Percentiles rank a stretch among this genome's conserved stretches.
Evolutionary conservation across 139 green algal species (phyloP).

Genomic region (Chlamydomonas sp.): DNA sequence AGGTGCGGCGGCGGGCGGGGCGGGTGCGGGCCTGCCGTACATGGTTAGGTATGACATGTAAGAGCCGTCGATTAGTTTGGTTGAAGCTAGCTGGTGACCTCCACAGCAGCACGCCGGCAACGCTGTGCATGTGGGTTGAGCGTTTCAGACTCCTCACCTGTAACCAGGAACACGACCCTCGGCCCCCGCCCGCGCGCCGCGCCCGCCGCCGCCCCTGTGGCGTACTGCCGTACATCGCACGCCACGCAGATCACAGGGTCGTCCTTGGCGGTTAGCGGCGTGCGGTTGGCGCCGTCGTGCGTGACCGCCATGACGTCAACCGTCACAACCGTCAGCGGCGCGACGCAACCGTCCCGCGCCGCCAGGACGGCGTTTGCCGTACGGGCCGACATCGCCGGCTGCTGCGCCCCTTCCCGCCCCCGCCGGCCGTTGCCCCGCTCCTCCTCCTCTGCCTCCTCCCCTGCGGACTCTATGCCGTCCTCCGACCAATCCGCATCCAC

Average conservation of each 20-base stretch:
- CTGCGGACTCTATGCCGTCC: neutral
- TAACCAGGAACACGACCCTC: neutral
- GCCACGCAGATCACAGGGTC: conserved; percentile 75
- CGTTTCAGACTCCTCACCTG: neutral
- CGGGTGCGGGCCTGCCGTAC: neutral
- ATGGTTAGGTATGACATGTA: neutral
- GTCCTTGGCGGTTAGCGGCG: conserved; percentile 15
- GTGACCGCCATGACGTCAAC: conserved; percentile 70
- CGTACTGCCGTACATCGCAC: conserved; percentile 48
- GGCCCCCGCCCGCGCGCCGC: neutral
- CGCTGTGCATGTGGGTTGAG: neutral
- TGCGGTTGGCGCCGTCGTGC: conserved; percentile 49
- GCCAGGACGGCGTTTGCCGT: neutral
- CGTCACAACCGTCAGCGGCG: conserved; percentile 58
- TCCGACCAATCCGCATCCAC: no score
- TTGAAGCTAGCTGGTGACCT: no score
- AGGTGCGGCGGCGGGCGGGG: neutral
- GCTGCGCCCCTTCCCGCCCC: neutral
- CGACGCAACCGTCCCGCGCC: conserved; percentile 59
- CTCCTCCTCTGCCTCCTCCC: neutral
- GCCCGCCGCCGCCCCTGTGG: neutral
- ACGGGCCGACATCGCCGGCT: neutral
- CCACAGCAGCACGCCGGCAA: neutral
- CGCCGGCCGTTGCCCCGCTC: neutral
- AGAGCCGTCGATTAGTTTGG: neutral